Conservation (phyloP, 139 green algal genomes). For the Mesotaenium endlicherianum region DNA sequence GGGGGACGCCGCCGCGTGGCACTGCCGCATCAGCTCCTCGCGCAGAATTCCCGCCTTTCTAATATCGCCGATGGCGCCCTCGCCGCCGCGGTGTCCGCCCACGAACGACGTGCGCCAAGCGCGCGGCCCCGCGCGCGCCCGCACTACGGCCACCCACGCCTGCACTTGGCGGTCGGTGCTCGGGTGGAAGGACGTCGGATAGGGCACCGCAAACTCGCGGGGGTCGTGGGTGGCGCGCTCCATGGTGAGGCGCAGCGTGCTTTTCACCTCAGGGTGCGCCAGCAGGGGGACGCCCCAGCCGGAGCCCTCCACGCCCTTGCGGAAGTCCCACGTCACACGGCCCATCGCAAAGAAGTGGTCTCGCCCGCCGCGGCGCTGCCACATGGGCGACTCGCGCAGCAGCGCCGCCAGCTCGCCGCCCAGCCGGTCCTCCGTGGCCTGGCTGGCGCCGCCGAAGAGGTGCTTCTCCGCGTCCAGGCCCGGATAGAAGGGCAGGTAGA, state of each 20-base stretch:
- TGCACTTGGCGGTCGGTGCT: neutral
- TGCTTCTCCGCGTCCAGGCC: neutral
- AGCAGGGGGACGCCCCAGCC: neutral
- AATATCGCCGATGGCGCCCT: too few species aligned
- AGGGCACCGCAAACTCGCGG: neutral
- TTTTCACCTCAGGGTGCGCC: too few species aligned
- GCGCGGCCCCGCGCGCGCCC: too few species aligned
- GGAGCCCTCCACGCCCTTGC: neutral
- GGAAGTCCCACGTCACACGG: slow-evolving; percentile 7
- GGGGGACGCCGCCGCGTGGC: too few species aligned
- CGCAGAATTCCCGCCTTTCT: too few species aligned
- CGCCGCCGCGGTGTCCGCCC: too few species aligned
- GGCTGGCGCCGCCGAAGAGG: too few species aligned
- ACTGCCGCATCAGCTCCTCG: too few species aligned
- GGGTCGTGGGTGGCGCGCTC: neutral
- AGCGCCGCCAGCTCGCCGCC: neutral
- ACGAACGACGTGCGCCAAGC: too few species aligned
- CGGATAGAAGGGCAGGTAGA: slow-evolving; percentile 12
- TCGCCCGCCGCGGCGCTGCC: slow-evolving; percentile 7
- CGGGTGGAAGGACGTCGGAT: neutral
- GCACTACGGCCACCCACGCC: too few species aligned
- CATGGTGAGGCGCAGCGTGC: too few species aligned
- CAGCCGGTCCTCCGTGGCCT: too few species aligned
- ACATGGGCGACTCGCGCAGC: neutral
- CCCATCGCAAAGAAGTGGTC: slow-evolving; percentile 10